phyloP scores from a whole-genome alignment of 2,329 filamentous ascomycete species.

The Alternaria novae-zelandiae region DNA sequence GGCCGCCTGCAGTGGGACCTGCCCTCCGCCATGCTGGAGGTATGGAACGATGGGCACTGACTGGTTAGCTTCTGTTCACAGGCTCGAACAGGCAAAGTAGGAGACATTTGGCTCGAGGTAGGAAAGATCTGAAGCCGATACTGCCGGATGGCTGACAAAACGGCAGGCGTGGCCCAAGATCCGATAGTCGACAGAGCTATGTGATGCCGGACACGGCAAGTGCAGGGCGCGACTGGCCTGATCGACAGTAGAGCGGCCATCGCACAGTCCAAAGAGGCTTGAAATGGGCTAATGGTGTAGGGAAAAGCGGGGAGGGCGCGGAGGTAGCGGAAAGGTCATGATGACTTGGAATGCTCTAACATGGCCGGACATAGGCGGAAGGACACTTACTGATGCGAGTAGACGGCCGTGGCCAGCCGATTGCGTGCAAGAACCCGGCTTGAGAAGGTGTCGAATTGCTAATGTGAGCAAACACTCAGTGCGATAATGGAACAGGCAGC shows the following conservation, averaged over 20 bases:
- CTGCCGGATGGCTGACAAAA: constrained; percentile 25
- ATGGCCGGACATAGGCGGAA: constrained; percentile 30
- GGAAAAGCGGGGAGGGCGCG: constrained; percentile 23
- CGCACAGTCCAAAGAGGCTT: neutral
- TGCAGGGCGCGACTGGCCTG: constrained; percentile 20
- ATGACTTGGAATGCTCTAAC: constrained; percentile 22
- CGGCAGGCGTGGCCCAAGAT: neutral
- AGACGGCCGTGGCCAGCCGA: constrained; percentile 1
- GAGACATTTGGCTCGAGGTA: constrained; percentile 5
- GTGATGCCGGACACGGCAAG: constrained; percentile 6
- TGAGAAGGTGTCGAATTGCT: neutral
- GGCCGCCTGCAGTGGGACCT: constrained; percentile 40
- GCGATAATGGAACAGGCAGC: neutral
- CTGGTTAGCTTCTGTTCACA: constrained; percentile 31
- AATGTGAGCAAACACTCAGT: neutral
- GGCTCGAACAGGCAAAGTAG: constrained; percentile 11
- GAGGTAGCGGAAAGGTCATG: constrained; percentile 32
- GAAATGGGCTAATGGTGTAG: constrained; percentile 18
- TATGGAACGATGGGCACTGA: constrained; percentile 47
- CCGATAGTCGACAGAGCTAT: constrained; percentile 11
- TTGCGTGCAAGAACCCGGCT: neutral
- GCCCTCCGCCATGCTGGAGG: constrained; percentile 43
- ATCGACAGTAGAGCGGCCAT: neutral
- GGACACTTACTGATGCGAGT: constrained; percentile 24
- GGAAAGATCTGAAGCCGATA: constrained; percentile 25